Percentiles rank a stretch among this genome's conserved stretches.
phyloP scores from a whole-genome alignment of 1,284 basidiomycete species.

The Ustilago trichophora region DNA sequence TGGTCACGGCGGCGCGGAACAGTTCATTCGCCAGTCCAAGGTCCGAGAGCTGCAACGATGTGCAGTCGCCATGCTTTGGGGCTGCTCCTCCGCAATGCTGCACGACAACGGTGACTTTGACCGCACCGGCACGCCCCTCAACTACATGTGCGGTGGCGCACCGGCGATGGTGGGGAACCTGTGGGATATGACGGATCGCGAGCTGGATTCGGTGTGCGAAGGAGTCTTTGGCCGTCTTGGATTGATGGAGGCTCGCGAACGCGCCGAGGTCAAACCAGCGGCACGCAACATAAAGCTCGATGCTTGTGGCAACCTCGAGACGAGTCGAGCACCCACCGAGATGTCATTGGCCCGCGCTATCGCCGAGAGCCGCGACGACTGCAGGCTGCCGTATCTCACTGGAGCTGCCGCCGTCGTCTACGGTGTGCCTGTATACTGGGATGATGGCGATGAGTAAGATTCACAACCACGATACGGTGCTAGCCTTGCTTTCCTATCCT shows the following conservation, averaged over 20 bases:
- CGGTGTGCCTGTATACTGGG: conserved; percentile 77
- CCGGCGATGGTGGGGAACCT: conserved; percentile 91
- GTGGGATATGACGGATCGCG: conserved; percentile 98
- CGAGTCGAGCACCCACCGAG: conserved; percentile 26
- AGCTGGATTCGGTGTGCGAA: conserved; percentile 91
- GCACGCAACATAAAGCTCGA: conserved; percentile 28
- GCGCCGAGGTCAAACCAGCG: conserved; percentile 44
- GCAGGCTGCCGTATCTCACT: conserved; percentile 92
- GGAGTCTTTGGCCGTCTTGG: conserved; percentile 80
- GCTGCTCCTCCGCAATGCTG: conserved; percentile 91
- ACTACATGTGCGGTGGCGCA: conserved; percentile 95
- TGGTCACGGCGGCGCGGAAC: conserved; percentile 94
- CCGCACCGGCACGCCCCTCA: conserved; percentile 85
- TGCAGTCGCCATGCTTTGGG: conserved; percentile 96
- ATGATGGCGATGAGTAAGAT: conserved; percentile 6
- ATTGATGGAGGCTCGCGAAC: conserved; percentile 68
- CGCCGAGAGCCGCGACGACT: conserved; percentile 78
- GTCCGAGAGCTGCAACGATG: conserved; percentile 81
- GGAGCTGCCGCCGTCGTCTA: conserved; percentile 94
- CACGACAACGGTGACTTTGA: conserved; percentile 93
- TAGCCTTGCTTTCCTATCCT: no score
- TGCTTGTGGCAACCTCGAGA: conserved; percentile 6
- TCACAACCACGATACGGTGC: no score
- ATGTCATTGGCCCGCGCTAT: conserved; percentile 81
- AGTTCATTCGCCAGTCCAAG: conserved; percentile 82